Percentiles rank a stretch among this genome's conserved stretches.
Conservation (phyloP, 2,329 filamentous ascomycete species). For the Penicillium sp. region DNA sequence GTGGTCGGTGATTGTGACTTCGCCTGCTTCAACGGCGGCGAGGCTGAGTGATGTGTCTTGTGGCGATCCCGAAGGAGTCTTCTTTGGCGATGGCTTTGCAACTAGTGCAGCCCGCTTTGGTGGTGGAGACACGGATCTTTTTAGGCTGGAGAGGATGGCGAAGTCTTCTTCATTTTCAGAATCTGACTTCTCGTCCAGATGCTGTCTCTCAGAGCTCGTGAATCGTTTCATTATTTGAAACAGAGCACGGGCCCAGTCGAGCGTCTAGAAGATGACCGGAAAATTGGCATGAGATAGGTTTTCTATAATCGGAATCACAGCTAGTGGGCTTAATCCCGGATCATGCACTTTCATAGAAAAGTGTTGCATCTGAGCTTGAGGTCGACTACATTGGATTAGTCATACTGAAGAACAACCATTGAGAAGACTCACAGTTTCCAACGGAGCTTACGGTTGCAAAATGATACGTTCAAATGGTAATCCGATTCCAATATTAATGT, state of each 20-base stretch:
- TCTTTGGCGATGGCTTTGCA: background rate
- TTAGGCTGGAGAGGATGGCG: slow-evolving; percentile 16
- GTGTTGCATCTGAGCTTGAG: background rate
- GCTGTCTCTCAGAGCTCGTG: slow-evolving; percentile 1
- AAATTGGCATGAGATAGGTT: background rate
- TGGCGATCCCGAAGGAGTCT: background rate
- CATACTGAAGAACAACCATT: background rate
- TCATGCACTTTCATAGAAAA: background rate
- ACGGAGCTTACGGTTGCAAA: no score
- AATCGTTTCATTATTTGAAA: slow-evolving; percentile 18
- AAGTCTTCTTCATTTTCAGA: background rate
- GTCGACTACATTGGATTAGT: background rate
- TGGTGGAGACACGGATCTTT: slow-evolving; percentile 31
- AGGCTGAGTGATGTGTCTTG: slow-evolving; percentile 13
- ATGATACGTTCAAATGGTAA: background rate
- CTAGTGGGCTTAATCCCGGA: background rate
- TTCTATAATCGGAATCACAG: background rate
- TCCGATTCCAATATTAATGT: background rate
- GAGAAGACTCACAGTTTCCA: no score
- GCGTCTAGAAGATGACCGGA: background rate
- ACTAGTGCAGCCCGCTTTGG: slow-evolving; percentile 4
- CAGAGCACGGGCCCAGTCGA: background rate
- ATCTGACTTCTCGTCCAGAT: background rate
- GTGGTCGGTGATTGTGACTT: slow-evolving; percentile 48
- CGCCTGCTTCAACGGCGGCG: slow-evolving; percentile 54